phyloP scores from a whole-genome alignment of 2,329 filamentous ascomycete genomes.

The Claviceps pazoutovae region DNA sequence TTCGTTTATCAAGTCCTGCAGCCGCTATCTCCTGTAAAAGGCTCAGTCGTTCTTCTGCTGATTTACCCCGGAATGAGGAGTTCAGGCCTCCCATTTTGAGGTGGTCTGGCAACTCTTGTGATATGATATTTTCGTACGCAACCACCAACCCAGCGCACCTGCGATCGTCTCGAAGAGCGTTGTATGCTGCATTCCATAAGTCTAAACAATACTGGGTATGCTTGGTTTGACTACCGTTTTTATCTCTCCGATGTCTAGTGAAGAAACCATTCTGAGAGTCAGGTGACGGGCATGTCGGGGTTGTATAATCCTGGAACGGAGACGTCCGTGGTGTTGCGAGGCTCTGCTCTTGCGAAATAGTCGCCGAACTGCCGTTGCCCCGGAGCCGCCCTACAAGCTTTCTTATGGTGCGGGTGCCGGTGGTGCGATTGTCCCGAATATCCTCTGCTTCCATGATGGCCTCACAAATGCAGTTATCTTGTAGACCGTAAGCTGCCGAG shows the following conservation, averaged over 20 bases:
- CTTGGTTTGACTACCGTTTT: not conserved
- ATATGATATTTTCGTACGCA: slow-evolving; percentile 23
- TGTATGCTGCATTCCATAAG: slow-evolving; percentile 23
- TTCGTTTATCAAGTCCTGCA: slow-evolving; percentile 16
- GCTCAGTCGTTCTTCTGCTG: slow-evolving; percentile 14
- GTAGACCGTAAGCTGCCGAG: not conserved
- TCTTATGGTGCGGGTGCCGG: not conserved
- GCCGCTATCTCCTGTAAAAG: slow-evolving; percentile 17
- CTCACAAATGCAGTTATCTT: not conserved
- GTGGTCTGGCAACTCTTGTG: slow-evolving; percentile 20
- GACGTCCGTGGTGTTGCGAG: not conserved
- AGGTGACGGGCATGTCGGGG: not conserved
- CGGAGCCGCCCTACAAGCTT: slow-evolving; percentile 9
- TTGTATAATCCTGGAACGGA: not conserved
- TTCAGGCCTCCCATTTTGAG: slow-evolving; percentile 17
- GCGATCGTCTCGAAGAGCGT: slow-evolving; percentile 16
- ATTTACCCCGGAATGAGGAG: slow-evolving; percentile 11
- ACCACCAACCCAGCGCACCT: slow-evolving; percentile 18
- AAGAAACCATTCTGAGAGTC: not conserved
- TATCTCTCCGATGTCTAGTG: not conserved
- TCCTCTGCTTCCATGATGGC: not conserved
- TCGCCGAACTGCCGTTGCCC: slow-evolving; percentile 3
- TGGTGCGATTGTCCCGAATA: not conserved
- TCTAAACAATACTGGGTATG: slow-evolving; percentile 10
- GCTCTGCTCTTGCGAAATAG: not conserved